Evolutionary conservation across 176 grass and related monocot genomes (phyloP).

Genomic region (Oryza longistaminata): DNA sequence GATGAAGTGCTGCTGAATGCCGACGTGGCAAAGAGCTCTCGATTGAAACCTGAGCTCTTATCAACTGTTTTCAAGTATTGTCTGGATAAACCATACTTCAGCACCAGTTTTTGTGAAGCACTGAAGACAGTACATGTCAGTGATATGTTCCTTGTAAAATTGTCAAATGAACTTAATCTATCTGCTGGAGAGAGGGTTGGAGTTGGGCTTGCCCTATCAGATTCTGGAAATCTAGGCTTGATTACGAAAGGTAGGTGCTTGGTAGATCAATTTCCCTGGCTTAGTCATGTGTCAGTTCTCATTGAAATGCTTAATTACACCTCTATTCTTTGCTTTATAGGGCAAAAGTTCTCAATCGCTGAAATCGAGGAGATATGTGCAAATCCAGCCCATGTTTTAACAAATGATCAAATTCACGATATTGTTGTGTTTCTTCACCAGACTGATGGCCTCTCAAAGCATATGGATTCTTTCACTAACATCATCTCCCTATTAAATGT

Average conservation of each 20-base stretch:
- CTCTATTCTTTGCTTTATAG: constrained; percentile 42
- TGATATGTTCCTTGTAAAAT: constrained; percentile 64
- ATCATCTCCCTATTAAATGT: constrained; percentile 68
- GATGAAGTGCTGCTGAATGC: constrained; percentile 58
- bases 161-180: constrained; percentile 71
- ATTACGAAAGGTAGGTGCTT: constrained; percentile 58
- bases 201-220: constrained; percentile 73
- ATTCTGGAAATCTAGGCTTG: constrained; percentile 69
- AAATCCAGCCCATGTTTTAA: constrained; percentile 51
- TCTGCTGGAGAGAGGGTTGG: constrained; percentile 67
- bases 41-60: constrained; percentile 47
- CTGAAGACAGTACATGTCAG: constrained; percentile 40
- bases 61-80: constrained; percentile 66
- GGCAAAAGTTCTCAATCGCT: constrained; percentile 68
- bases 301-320: constrained; percentile 14
- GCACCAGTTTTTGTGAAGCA: constrained; percentile 74
- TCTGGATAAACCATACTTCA: constrained; percentile 69
- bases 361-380: constrained; percentile 76
- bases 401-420: constrained; percentile 80
- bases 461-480: constrained; percentile 69
- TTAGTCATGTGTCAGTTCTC: neutral
- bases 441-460: constrained; percentile 68
- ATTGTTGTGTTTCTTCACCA: constrained; percentile 83
- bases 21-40: constrained; percentile 37
- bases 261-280: constrained; percentile 6